Percentiles rank a stretch among this genome's conserved stretches.
phyloP scores from a whole-genome alignment of 2,329 filamentous ascomycete genomes.

The Apiospora kogelbergensis region DNA sequence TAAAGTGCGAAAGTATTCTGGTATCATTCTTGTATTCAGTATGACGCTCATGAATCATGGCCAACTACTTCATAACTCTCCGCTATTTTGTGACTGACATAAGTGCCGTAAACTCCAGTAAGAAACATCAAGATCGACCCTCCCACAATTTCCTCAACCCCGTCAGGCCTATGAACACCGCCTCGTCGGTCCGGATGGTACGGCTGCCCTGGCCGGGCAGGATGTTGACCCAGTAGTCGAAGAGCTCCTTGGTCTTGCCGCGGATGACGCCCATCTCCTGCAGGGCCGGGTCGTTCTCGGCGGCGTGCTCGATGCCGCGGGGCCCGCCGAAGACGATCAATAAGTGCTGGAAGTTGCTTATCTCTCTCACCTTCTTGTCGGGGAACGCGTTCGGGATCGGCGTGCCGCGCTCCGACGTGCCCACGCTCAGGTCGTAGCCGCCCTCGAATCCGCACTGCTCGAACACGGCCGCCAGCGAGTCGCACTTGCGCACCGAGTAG shows the following conservation, averaged over 20 bases:
- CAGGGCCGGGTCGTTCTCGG: constrained; percentile 58
- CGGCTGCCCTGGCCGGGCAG: constrained; percentile 78
- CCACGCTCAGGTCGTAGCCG: constrained; percentile 81
- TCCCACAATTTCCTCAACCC: constrained; percentile 61
- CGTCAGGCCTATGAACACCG: constrained; percentile 74
- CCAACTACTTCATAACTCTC: neutral
- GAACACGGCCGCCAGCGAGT: constrained; percentile 70
- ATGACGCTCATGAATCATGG: neutral
- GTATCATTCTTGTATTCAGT: neutral
- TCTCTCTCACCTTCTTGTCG: constrained; percentile 34
- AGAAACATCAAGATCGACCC: constrained; percentile 16
- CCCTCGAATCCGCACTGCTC: constrained; percentile 73
- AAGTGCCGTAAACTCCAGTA: neutral
- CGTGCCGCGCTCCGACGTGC: constrained; percentile 76
- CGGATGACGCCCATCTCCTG: constrained; percentile 62
- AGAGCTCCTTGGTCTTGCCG: constrained; percentile 66
- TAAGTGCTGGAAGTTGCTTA: constrained; percentile 63
- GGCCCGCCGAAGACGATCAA: constrained; percentile 81
- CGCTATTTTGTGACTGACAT: neutral
- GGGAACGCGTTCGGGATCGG: constrained; percentile 49
- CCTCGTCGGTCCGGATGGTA: constrained; percentile 82
- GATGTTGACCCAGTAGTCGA: constrained; percentile 83
- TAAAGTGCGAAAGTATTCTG: neutral
- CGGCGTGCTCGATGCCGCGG: constrained; percentile 74
- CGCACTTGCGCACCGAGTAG: constrained; percentile 67